Evolutionary conservation across 2,329 filamentous ascomycete species (phyloP), one percentile per base, ranked within the genome.

Genomic region (Lachnellula suecica): DNA sequence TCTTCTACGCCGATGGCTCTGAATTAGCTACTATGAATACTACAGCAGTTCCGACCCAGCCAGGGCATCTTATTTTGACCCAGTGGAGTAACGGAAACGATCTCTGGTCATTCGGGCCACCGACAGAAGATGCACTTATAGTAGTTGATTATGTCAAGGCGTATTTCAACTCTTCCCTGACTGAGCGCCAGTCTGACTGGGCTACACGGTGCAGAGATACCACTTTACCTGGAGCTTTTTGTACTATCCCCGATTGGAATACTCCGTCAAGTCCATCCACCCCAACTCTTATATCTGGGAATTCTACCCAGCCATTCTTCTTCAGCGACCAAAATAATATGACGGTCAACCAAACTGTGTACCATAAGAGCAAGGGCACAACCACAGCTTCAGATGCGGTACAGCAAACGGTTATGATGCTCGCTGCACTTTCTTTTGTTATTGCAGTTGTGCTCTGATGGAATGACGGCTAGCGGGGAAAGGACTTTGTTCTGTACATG

Each of bases 51-150:
- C 89, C 89, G 0, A 74, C 72, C 2, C 70, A 73, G 9, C 71
- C 83, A 0, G 89, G 89, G 1, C 81, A 85, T 64, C 67, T 93
- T 38, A 81, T 89, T 46, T 70, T 93, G 50, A 87, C 84, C 62
- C 88, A 92, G 67, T 85, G 88, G 88, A 89, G 85, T 66, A 92
- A 91, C 60, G 88, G 88, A 29, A 86, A 91, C 64, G 66, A 75
- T 5, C 64, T 73, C 2, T 93, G 89, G 89, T 88, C 84, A 37
- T 83, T 76, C 11, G 89, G 88, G 0, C 89, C 89, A 2, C 88
- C 89, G 0, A 59, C 60, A 0, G 57, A 73, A 29, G 84, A 91
- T 61, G 82, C 88, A 0, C 70, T 78, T 17, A 74, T 89, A 61
- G 81, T 77, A 6, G 76, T 92, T 22, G 79, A 76, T 34, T 91